phyloP scores from a whole-genome alignment of 768 basidiomycete species.

The Tubosaeta sp. region DNA sequence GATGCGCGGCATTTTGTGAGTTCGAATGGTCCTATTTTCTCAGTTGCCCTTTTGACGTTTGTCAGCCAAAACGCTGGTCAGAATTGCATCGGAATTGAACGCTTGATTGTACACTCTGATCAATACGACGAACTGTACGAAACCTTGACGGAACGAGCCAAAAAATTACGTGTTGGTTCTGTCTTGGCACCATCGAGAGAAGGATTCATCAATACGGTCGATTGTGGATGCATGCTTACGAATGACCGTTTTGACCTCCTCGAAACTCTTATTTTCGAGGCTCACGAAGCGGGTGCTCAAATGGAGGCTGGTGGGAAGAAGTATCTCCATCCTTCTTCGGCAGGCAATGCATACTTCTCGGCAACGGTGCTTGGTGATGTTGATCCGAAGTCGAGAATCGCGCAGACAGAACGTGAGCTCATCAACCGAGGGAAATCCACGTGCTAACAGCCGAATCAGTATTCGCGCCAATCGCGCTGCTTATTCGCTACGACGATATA shows the following conservation, averaged over 20 bases:
- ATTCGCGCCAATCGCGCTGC: conserved; percentile 87
- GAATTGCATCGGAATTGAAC: conserved; percentile 96
- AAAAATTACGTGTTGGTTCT: conserved; percentile 72
- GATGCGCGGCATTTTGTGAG: conserved; percentile 92
- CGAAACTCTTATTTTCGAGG: conserved; percentile 63
- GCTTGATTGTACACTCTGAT: conserved; percentile 76
- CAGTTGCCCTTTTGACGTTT: background rate
- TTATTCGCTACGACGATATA: conserved; percentile 79
- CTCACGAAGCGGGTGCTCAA: conserved; percentile 63
- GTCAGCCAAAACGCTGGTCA: conserved; percentile 87
- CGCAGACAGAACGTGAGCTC: conserved; percentile 65
- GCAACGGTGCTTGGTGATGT: conserved; percentile 88
- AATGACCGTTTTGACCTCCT: conserved; percentile 66
- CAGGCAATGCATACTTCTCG: conserved; percentile 76
- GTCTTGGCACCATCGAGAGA: conserved; percentile 64
- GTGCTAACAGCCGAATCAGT: conserved; percentile 44
- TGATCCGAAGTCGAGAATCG: conserved; percentile 64
- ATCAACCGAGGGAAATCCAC: background rate
- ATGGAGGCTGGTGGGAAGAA: conserved; percentile 61
- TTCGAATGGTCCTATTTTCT: conserved; percentile 10
- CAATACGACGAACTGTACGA: conserved; percentile 75
- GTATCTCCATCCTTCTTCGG: conserved; percentile 61
- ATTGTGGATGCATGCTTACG: conserved; percentile 87
- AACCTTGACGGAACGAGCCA: conserved; percentile 58
- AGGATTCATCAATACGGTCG: conserved; percentile 68